Base-by-base conservation (phyloP, 1,139 yeast species). In the Diutina ranongensis region DNA sequence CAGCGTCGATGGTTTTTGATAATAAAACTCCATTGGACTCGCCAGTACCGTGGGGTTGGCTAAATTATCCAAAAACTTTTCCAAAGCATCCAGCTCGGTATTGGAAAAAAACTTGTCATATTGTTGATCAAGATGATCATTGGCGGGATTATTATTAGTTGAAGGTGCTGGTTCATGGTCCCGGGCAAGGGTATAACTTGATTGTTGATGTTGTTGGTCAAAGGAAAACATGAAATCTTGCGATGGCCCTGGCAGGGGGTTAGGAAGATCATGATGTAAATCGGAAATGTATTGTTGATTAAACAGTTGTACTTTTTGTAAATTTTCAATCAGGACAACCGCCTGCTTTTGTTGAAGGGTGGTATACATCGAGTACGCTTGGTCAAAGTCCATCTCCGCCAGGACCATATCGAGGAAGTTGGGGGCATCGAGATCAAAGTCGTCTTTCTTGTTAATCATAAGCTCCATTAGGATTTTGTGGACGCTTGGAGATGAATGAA, bases 301-400 rank as follows among this genome's bases (percentile, higher is more conserved):
- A 15, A 32, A 16, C 54, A 55, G 54, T 55, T 69, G 75, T 1
- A 65, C 70, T 52, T 60, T 62, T 49, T 67, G 68, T 50, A 71
- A 62, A 48, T 61, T 65, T 49, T 68, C 73, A 35, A 70, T 59
- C 25, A 65, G 65, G 28, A 55, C 54, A 33, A 60, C 45, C 20
- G 71, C 72, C 44, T 63, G 59, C 47, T 67, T 68, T 46, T 68
- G 72, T 53, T 69, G 74, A 46, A 69, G 55, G 42, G 59, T 60
- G 41, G 63, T 58, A 54, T 68, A 71, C 68, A 68, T 65, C 34
- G 59, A 54, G 52, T 67, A 71, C 21, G 74, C 74, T 55, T 68
- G 73, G 57, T 71, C 75, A 47, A 71, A 70, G 49, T 70, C 71
- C 74, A 71, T 70, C 55, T 69, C 74, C 50, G 51, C 49, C 45